Base-by-base conservation (phyloP, 306 rosid species). In the Dryas drummondii region DNA sequence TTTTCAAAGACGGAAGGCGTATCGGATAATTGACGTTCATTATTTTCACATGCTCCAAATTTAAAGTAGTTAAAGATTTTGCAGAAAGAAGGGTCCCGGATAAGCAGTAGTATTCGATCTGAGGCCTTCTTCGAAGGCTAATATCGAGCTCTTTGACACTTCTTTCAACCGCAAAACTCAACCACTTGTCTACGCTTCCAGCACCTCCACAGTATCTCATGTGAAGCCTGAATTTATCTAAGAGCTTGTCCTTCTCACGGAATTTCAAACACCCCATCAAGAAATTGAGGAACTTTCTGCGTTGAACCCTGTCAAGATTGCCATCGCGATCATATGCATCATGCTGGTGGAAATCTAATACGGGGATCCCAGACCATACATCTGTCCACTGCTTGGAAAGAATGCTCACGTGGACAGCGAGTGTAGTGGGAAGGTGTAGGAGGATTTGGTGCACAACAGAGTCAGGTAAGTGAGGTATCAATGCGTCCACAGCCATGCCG, bases 381-480 rank as follows among this genome's bases (percentile, higher is more conserved):
- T 5, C 16, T 0, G 50, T 15, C 71, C 71, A 66, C 27, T 46
- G 71, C 49, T 69, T 69, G 15, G 73, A 69, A 5, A 69, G 47
- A 44, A 56, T 8, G 61, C 13, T 15, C 4, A 44, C 42, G 32
- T 19, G 61, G 16, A 44, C 61, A 2, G 47, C 46, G 7, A 16
- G 16, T n/a, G 14, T 51, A 44, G 56, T 51, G 2, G 73, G 15
- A 16, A 32, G 15, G 46, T 27, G 55, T 54, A 12, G 42, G 60
- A 68, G 73, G 59, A 68, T 68, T 15, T 16, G 46, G 17, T 68
- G 59, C 47, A 68, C 14, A 40, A 32, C 27, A 54, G 5, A 9
- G 22, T 68, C 73, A 0, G 60, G 27, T 7, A 15, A 4, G 59
- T 59, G 12, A 27, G 65, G 65, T 41, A 27, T 59, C 42, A 9